Evolutionary conservation across 345 rosid genomes (phyloP).

Genomic region (Gossypium raimondii): DNA sequence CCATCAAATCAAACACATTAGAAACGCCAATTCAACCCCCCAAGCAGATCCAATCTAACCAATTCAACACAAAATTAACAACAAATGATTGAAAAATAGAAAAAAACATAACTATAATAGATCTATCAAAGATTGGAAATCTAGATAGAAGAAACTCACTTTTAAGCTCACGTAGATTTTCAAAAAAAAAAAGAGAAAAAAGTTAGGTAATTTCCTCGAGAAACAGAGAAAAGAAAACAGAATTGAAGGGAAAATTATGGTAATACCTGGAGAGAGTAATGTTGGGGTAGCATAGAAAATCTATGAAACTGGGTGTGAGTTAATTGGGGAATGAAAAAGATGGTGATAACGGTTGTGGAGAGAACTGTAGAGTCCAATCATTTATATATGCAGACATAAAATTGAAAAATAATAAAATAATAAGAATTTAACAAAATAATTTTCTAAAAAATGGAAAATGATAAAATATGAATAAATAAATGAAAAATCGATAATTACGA

Average conservation of each 20-base stretch:
- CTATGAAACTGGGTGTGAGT: background rate
- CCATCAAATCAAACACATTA: background rate
- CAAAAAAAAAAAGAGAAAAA: background rate
- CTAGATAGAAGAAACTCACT: background rate
- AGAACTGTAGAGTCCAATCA: conserved; percentile 4
- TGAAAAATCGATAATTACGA: background rate
- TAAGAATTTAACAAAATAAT: too few relatives aligned
- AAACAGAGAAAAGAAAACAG: background rate
- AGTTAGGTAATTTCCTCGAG: background rate
- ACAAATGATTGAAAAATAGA: background rate
- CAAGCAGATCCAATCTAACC: background rate
- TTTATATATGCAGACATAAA: conserved; percentile 3
- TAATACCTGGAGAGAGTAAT: background rate
- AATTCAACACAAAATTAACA: background rate
- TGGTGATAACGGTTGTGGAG: background rate
- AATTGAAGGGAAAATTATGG: too few relatives aligned
- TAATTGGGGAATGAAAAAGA: background rate
- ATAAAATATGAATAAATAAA: background rate
- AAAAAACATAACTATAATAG: background rate
- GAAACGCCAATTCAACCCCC: background rate
- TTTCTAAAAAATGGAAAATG: too few relatives aligned
- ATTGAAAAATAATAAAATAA: background rate
- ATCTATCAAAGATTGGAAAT: background rate
- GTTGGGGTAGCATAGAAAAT: background rate
- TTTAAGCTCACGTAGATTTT: background rate